These are phyloP conservation scores for Ballota nigra DNA, from an alignment of 257 asterid species.

Conservation along the genomic window DNA sequence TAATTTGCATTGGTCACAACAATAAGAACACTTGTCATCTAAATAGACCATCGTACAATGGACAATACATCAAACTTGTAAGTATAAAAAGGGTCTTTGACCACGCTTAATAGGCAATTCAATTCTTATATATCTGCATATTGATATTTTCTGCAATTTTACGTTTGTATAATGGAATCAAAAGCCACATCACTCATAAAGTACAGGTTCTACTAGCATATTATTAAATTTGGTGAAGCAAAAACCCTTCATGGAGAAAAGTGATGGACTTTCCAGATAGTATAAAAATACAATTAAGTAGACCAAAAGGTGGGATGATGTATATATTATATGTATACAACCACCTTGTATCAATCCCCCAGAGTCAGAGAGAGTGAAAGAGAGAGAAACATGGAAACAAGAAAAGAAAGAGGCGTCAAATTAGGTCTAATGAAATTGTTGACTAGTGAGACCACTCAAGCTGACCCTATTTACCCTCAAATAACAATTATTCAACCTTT, in stretches of 20 bases:
- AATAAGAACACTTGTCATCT: too few species aligned
- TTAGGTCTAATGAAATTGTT: constrained; percentile 56
- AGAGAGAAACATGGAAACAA: constrained; percentile 44
- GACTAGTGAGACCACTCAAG: constrained; percentile 67
- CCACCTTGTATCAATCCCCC: constrained; percentile 36
- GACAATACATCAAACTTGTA: too few species aligned
- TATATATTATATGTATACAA: constrained; percentile 36
- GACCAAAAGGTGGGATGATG: constrained; percentile 31
- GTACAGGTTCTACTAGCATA: too few species aligned
- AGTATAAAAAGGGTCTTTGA: too few species aligned
- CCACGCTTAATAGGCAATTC: too few species aligned
- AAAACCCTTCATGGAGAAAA: constrained; percentile 14
- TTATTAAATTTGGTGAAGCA: too few species aligned
- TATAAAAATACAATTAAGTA: constrained; percentile 29
- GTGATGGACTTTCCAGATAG: constrained; percentile 23
- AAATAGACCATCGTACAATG: too few species aligned
- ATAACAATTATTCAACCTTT: constrained; percentile 33
- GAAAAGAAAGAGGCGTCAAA: constrained; percentile 71
- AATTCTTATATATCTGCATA: too few species aligned
- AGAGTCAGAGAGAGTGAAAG: constrained; percentile 18
- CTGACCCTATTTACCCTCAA: constrained; percentile 53
- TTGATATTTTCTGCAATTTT: too few species aligned
- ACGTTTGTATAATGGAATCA: too few species aligned
- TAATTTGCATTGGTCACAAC: too few species aligned
- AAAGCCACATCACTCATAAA: too few species aligned